Evolutionary conservation across 2,329 filamentous ascomycete species (phyloP).

Genomic region (Coniochaeta hoffmannii): DNA sequence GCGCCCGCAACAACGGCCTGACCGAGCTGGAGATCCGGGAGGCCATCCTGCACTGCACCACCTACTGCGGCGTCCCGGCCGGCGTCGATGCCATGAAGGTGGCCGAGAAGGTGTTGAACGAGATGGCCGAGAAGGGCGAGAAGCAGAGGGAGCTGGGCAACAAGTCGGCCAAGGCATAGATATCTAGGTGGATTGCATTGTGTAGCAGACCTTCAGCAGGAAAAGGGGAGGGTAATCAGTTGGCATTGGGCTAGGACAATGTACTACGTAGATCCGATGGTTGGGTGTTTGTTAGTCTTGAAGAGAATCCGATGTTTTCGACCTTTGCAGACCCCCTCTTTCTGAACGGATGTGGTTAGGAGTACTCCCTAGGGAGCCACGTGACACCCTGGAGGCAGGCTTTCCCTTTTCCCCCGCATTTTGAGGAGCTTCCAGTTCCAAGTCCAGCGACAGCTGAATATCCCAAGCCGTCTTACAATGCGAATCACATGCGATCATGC

Average conservation of each 20-base stretch:
- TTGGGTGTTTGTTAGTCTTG: too few relatives aligned
- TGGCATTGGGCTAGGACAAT: too few relatives aligned
- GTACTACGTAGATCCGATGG: too few relatives aligned
- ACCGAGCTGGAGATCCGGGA: slow-evolving; percentile 57
- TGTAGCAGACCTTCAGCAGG: background rate
- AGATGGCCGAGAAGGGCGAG: slow-evolving; percentile 23
- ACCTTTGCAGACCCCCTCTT: too few relatives aligned
- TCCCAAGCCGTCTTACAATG: too few relatives aligned
- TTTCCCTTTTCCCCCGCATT: background rate
- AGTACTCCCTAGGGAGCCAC: background rate
- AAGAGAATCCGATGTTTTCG: too few relatives aligned
- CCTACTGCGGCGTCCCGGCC: slow-evolving; percentile 35
- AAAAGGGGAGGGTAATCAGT: too few relatives aligned
- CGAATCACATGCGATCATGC: too few relatives aligned
- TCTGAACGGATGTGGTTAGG: background rate
- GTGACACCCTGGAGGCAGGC: too few relatives aligned
- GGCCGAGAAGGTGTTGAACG: slow-evolving; percentile 22
- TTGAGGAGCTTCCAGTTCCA: background rate
- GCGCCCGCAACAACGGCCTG: slow-evolving; percentile 55
- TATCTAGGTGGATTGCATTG: background rate
- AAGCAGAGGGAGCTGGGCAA: slow-evolving; percentile 18
- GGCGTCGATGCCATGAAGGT: slow-evolving; percentile 31
- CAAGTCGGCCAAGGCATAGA: slow-evolving; percentile 10
- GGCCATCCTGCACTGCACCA: slow-evolving; percentile 39
- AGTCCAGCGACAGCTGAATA: background rate